phyloP scores from a whole-genome alignment of 208 protist species.

The Leishmania arabica region DNA sequence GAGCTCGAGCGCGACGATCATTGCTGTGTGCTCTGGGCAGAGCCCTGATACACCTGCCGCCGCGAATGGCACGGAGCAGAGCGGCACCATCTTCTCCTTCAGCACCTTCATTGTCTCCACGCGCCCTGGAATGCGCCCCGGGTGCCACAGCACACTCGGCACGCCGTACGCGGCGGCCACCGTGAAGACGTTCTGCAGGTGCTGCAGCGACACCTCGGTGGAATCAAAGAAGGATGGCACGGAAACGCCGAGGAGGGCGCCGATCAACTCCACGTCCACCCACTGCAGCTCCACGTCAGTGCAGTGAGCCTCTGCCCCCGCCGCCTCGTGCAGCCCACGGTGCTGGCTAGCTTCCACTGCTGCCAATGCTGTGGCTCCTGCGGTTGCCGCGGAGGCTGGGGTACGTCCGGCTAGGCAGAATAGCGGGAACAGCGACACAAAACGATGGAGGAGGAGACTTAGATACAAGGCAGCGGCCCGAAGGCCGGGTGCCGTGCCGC shows the following conservation, averaged over 20 bases:
- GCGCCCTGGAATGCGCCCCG: slow-evolving; percentile 43
- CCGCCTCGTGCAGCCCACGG: neutral
- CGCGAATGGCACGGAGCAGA: slow-evolving; percentile 19
- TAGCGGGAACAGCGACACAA: slow-evolving; percentile 68
- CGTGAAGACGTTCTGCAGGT: slow-evolving; percentile 77
- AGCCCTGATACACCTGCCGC: slow-evolving; percentile 32
- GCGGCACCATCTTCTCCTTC: slow-evolving; percentile 19
- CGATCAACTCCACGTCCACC: slow-evolving; percentile 76
- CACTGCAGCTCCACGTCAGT: slow-evolving; percentile 62
- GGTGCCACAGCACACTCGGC: slow-evolving; percentile 76
- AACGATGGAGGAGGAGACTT: slow-evolving; percentile 70
- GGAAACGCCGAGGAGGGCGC: slow-evolving; percentile 57
- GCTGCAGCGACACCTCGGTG: slow-evolving; percentile 47
- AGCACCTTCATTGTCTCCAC: slow-evolving; percentile 45
- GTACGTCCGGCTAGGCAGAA: slow-evolving; percentile 41
- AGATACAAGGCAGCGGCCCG: slow-evolving; percentile 66
- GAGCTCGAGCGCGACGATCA: slow-evolving; percentile 73
- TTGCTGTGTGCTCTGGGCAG: slow-evolving; percentile 78
- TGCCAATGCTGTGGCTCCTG: neutral
- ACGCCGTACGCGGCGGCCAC: slow-evolving; percentile 53
- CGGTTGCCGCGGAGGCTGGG: neutral
- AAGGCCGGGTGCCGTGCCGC: slow-evolving; percentile 26
- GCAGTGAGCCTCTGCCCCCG: neutral
- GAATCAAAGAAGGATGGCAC: slow-evolving; percentile 80
- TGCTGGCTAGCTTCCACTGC: neutral